Percentiles rank a stretch among this genome's conserved stretches.
Conservation (phyloP, 331 rosid genomes). For the Acacia pycnantha region DNA sequence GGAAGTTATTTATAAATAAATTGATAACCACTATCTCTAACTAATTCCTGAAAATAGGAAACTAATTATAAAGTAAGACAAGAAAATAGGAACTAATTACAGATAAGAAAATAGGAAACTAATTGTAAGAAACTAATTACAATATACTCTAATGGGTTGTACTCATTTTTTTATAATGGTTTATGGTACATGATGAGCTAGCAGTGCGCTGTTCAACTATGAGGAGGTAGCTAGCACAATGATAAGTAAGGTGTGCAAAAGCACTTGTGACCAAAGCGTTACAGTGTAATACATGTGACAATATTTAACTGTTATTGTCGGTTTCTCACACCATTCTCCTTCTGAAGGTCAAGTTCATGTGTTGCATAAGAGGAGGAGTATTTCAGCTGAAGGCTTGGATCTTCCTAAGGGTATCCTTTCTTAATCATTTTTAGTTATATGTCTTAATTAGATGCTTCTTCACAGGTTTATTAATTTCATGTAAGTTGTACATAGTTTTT, state of each 20-base stretch:
- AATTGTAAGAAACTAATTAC: too few relatives aligned
- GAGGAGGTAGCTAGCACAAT: slow-evolving; percentile 28
- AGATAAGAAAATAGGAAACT: too few relatives aligned
- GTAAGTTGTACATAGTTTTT: neutral
- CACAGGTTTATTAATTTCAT: neutral
- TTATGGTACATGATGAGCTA: slow-evolving; percentile 36
- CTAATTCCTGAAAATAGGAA: too few relatives aligned
- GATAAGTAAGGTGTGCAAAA: slow-evolving; percentile 8
- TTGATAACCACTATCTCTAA: too few relatives aligned
- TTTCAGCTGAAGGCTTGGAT: slow-evolving; percentile 32
- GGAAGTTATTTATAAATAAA: too few relatives aligned
- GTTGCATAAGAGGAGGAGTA: slow-evolving; percentile 28
- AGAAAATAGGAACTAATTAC: too few relatives aligned
- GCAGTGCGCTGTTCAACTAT: slow-evolving; percentile 30
- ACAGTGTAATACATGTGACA: slow-evolving; percentile 31
- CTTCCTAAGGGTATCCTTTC: slow-evolving; percentile 23
- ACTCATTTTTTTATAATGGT: neutral
- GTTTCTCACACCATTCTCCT: slow-evolving; percentile 28
- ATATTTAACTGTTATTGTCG: slow-evolving; percentile 29
- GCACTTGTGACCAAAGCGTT: slow-evolving; percentile 28
- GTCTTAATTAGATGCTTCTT: neutral
- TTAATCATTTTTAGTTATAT: neutral
- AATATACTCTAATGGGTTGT: too few relatives aligned
- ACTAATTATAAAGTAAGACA: too few relatives aligned
- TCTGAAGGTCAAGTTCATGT: slow-evolving; percentile 10